Conservation (phyloP, 257 asterid genomes). For the Paulownia fortunei region DNA sequence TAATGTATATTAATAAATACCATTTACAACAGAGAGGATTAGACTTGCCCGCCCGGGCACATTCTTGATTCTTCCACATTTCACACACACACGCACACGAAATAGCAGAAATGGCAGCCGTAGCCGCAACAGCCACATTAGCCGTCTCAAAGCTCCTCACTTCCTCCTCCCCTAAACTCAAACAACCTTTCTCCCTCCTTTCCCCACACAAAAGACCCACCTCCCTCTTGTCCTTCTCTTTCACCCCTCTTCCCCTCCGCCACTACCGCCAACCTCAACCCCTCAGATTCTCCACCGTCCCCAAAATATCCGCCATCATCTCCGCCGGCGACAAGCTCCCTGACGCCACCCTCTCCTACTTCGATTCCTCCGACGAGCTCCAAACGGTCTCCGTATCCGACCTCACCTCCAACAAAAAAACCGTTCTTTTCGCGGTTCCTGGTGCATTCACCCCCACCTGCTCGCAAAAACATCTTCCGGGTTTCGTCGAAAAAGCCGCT, state of each 20-base stretch:
- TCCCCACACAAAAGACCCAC: conserved; percentile 31
- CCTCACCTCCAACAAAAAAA: conserved; percentile 63
- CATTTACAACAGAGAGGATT: too few species aligned
- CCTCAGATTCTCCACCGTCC: conserved; percentile 45
- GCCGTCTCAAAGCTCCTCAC: conserved; percentile 51
- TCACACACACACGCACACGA: too few species aligned
- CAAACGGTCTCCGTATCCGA: conserved; percentile 67
- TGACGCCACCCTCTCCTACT: conserved; percentile 63
- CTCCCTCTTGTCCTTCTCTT: conserved; percentile 36
- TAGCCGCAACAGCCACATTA: conserved; percentile 51
- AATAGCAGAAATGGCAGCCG: conserved; percentile 42
- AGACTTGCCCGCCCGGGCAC: too few species aligned
- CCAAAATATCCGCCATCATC: conserved; percentile 57
- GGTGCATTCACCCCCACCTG: conserved; percentile 85
- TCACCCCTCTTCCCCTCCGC: conserved; percentile 32
- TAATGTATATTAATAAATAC: too few species aligned
- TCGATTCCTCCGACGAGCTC: conserved; percentile 68
- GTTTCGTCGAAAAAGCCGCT: conserved; percentile 59
- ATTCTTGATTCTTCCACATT: too few species aligned
- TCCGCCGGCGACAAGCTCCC: conserved; percentile 81
- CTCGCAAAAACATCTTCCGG: conserved; percentile 80
- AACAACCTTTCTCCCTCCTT: conserved; percentile 34
- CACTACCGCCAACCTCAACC: conserved; percentile 33
- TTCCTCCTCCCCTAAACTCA: conserved; percentile 43
- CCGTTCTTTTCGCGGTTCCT: conserved; percentile 71